Base-by-base conservation (phyloP, 2,329 filamentous ascomycete genomes). In the Aspergillus fumigatus region DNA sequence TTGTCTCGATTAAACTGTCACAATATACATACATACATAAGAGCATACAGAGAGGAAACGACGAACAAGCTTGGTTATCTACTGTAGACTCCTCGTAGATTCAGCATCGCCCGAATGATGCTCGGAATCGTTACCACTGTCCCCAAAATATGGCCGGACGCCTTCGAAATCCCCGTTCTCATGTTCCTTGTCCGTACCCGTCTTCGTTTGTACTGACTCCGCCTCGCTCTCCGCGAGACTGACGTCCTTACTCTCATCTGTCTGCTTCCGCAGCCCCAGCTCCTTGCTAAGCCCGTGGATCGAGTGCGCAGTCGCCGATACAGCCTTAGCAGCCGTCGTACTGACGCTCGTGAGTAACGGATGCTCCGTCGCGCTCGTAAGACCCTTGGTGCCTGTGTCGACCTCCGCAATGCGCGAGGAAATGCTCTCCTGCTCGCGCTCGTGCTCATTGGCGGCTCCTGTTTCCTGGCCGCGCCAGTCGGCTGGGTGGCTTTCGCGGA, bases 171-270 rank as follows among this genome's bases (percentile, higher is more conserved):
- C 70, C 53, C 70, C 66, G 1, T 65, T 66, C 19, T 67, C 67
- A 45, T 69, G 67, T 5, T 57, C 59, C 21, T 67, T 62, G 6
- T 41, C 23, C 11, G 25, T 7, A 14, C 72, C 58, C 2, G 67
- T 61, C 51, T 48, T 54, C 43, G 53, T 62, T 56, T 21, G 55
- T 48, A 8, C 51, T 52, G 26, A 50, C 43, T 60, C 76, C 60
- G 61, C 70, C 21, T 90, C 73, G 67, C 88, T 93, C 65, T 86
- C 92, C 1, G 89, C 88, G 60, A 85, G 83, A 68, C 89, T 92
- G 17, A 91, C 79, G 53, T 84, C 80, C 1, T 80, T 83, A 62
- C 88, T 91, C 1, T 80, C 81, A 0, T 87, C 83, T 6, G 82
- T 87, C 57, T 85, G 82, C 4, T 80, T 82, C 27, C 88, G 77